Evolutionary conservation across 768 basidiomycete genomes (phyloP), one percentile per base, ranked within the genome.

Genomic region (Termitomyces sp.): DNA sequence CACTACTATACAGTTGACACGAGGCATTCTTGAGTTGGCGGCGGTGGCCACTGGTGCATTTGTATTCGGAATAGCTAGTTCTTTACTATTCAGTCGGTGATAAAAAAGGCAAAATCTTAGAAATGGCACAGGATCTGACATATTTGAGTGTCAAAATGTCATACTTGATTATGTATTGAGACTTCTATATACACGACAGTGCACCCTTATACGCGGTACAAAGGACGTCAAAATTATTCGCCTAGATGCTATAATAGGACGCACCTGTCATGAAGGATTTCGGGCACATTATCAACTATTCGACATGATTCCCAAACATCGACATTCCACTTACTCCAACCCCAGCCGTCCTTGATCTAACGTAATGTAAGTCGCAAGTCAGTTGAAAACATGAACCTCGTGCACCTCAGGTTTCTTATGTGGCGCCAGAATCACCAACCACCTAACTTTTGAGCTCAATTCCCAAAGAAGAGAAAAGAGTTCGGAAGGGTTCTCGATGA

Each of bases 351-450:
- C 70, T 85, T 85, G 60, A 87, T 81, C 85, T 86, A 40, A 9
- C 16, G 41, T 27, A 14, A 45, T 40, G 17, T 32, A 8, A n/a
- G 17, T 30, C 12, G 12, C 11, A 14, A 28, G 16, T 11, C 11
- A 57, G 10, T 1, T 19, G 28, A 19, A 32, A 17, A 28, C 12
- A 39, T 35, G 56, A n/a, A 41, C 53, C 41, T 34, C 16, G 55
- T 64, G 40, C 60, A 86, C 87, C 69, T 87, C 86, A 19, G 88
- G 88, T 61, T 82, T 87, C 69, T 90, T 91, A 68, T 89, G 88
- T 21, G 88, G 87, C 2, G 85, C 85, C 34, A 88, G 70, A 5
- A 90, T 76, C 34, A 88, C 76, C 9, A 91, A 73, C 86, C 87
- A 90, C 32, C 70, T 70, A 3, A 76, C 75, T 63, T 82, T 83